phyloP scores from a whole-genome alignment of 2,329 filamentous ascomycete species.

The Exophiala bonariae region DNA sequence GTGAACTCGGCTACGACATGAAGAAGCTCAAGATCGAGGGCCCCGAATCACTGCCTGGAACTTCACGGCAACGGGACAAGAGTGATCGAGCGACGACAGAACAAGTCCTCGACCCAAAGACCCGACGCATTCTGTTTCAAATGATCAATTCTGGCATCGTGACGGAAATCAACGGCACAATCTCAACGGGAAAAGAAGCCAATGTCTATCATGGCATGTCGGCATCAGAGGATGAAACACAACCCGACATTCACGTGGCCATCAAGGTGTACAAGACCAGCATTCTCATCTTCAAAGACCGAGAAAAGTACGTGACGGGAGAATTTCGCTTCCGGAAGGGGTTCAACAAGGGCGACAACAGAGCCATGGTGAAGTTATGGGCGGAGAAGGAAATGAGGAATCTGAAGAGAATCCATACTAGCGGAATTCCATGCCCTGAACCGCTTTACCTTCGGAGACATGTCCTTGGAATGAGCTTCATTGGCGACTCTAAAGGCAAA shows the following conservation, averaged over 20 bases:
- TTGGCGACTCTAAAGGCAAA: constrained; percentile 83
- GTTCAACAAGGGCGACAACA: constrained; percentile 91
- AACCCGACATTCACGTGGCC: constrained; percentile 68
- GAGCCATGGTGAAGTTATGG: constrained; percentile 98
- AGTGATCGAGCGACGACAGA: constrained; percentile 91
- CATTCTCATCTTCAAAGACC: constrained; percentile 96
- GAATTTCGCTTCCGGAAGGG: constrained; percentile 89
- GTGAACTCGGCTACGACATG: constrained; percentile 64
- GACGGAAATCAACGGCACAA: constrained; percentile 88
- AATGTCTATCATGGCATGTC: constrained; percentile 93
- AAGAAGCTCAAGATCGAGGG: constrained; percentile 79
- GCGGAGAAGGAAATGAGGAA: constrained; percentile 98
- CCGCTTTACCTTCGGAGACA: constrained; percentile 88
- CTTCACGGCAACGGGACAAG: constrained; percentile 61
- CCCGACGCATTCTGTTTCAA: constrained; percentile 91
- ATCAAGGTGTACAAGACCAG: constrained; percentile 99
- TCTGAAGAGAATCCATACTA: constrained; percentile 75
- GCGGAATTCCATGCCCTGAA: constrained; percentile 87
- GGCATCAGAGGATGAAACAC: constrained; percentile 53
- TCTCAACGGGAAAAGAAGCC: constrained; percentile 96
- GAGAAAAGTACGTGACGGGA: constrained; percentile 91
- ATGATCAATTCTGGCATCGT: constrained; percentile 92
- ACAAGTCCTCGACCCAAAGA: constrained; percentile 90
- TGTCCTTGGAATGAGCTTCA: constrained; percentile 90
- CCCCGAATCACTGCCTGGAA: constrained; percentile 19